Base-by-base conservation (phyloP, 305 asterid species). In the Fraxinus sp. region DNA sequence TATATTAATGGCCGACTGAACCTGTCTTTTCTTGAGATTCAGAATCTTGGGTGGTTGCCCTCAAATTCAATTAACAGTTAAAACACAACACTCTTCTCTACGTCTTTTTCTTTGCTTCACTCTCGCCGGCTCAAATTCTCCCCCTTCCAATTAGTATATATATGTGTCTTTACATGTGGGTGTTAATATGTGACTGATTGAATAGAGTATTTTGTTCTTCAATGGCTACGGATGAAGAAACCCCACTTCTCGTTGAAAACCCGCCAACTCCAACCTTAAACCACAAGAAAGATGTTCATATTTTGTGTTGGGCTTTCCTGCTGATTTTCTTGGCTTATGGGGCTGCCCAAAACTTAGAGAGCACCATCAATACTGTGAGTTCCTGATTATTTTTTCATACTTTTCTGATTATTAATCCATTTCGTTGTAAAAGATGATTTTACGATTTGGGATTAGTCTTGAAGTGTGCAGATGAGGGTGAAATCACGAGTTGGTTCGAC, bases 331-430 rank as follows among this genome's bases (percentile, higher is more conserved):
- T 91, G 83, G 99, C 99, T 74, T 94, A 91, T 85, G 97, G 98
- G 16, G 99, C 99, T 85, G 95, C 93, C 83, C 99, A 96, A 93
- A 96, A 96, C 89, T 85, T 96, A 91, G 94, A 94, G 83, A 93
- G 97, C 84, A 93, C 99, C 30, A 93, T 96, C 77, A 96, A 94
- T 88, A 89, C 94, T 75, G 99, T 94, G 86, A 71, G 82, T 37
- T 26, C 18, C 33, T 10, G 78, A 73, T 7, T 13, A 18, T 52
- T n/a, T 13, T 39, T 33, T 49, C 4, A 8, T 66, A 16, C 3
- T 11, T 7, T 39, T 71, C 24, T 55, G 33, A 74, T 28, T 11
- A 64, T 26, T n/a, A 5, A 39, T 46, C n/a, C 4, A 77, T 77
- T 28, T 82, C 18, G 6, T 2, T 20, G 55, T 46, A 49, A 13